phyloP scores from a whole-genome alignment of 2,329 filamentous ascomycete species.

The Colletotrichum gigasporum region DNA sequence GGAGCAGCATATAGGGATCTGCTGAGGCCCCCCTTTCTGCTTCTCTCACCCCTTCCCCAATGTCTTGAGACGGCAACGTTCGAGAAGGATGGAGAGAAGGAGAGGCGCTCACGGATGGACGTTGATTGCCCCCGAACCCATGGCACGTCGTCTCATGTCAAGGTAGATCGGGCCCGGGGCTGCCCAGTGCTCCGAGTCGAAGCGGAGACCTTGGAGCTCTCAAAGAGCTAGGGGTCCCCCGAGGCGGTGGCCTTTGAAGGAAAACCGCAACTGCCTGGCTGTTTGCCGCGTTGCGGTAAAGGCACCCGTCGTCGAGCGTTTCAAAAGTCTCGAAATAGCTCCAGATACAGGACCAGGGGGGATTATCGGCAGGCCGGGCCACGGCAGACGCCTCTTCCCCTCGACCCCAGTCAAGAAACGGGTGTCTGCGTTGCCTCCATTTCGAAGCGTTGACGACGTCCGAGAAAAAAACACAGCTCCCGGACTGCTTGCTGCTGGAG shows the following conservation, averaged over 20 bases:
- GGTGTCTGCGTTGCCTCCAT: neutral
- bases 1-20: too few species aligned
- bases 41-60: neutral
- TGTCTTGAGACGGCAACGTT: slow-evolving; percentile 16
- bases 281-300: neutral
- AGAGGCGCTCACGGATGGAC: neutral
- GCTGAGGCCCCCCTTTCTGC: neutral
- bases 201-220: slow-evolving; percentile 15
- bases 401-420: slow-evolving; percentile 3
- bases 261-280: neutral
- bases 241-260: neutral
- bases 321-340: slow-evolving; percentile 18
- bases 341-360: neutral
- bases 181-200: slow-evolving; percentile 15
- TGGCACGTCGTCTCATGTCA: slow-evolving; percentile 25
- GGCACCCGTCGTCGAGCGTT: slow-evolving; percentile 11
- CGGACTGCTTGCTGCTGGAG: too few species aligned
- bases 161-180: slow-evolving; percentile 6
- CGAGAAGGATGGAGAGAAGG: slow-evolving; percentile 12
- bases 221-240: neutral
- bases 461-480: slow-evolving; percentile 12
- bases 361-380: neutral
- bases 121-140: neutral
- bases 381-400: neutral
- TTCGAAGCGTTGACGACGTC: neutral